Conservation (phyloP, 1,139 yeast species). For the Lodderomyces metapsilosis region DNA sequence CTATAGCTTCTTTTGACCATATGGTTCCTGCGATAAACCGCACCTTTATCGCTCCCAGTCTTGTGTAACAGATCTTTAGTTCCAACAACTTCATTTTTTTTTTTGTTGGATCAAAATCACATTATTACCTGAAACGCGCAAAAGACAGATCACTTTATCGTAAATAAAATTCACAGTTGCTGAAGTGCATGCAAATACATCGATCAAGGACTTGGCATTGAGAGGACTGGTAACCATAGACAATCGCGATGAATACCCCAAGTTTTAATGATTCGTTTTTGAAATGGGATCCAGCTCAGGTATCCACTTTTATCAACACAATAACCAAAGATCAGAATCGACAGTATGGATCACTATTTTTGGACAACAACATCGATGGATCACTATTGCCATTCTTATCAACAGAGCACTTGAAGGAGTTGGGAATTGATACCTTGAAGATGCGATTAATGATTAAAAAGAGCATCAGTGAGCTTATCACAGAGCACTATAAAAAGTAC, state of each 20-base stretch:
- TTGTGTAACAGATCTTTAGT: no score
- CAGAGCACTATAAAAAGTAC: conserved; percentile 27
- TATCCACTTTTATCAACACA: conserved; percentile 33
- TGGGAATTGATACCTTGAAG: conserved; percentile 47
- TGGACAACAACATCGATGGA: conserved; percentile 62
- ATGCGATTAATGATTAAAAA: conserved; percentile 49
- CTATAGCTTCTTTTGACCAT: no score
- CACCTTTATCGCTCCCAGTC: no score
- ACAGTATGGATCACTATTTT: conserved; percentile 32
- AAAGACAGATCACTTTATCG: background rate
- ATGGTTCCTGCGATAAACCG: no score
- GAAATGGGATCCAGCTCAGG: conserved; percentile 51
- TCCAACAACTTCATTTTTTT: background rate
- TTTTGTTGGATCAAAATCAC: background rate
- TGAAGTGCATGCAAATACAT: background rate
- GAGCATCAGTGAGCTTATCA: conserved; percentile 46
- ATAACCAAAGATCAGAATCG: conserved; percentile 19
- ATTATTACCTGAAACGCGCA: conserved; percentile 1
- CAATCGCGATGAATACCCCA: conserved; percentile 11
- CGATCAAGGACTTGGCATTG: background rate
- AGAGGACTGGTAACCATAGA: no score
- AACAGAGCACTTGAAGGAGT: conserved; percentile 58
- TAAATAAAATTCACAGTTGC: background rate
- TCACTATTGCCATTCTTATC: conserved; percentile 57
- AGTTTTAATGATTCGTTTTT: conserved; percentile 36